These are phyloP conservation scores for Salix exigua DNA, from an alignment of 345 rosid species.

Conservation along the genomic window DNA sequence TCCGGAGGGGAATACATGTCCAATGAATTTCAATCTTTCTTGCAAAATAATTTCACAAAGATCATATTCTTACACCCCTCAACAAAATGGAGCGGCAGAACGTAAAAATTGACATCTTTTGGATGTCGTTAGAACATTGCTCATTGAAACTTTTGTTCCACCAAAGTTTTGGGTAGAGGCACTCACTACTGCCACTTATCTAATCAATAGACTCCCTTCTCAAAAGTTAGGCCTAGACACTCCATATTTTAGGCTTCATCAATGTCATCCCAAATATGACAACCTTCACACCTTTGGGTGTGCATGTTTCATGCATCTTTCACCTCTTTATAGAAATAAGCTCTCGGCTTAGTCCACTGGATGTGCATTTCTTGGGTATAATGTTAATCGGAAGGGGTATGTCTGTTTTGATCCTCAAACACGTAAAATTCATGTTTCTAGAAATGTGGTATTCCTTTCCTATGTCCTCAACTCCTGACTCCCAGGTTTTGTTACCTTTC, in stretches of 20 bases:
- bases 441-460: too few relatives aligned
- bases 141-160: background rate
- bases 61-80: slow-evolving; percentile 2
- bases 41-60: background rate
- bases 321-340: background rate
- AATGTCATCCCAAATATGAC: background rate
- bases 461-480: background rate
- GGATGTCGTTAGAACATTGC: background rate
- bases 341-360: background rate
- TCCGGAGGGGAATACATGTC: background rate
- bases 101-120: background rate
- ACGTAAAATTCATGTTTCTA: too few relatives aligned
- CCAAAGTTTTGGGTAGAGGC: background rate
- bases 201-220: background rate
- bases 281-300: background rate
- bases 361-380: background rate
- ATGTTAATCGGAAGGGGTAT: background rate
- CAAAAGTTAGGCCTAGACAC: background rate
- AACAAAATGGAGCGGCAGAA: too few relatives aligned
- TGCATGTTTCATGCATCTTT: background rate
- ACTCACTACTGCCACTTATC: background rate
- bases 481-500: background rate
- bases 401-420: background rate
- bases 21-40: background rate
- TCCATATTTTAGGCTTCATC: background rate